Base-by-base conservation (phyloP, 148 eudicot species). In the Tetragonia tetragonoides region DNA sequence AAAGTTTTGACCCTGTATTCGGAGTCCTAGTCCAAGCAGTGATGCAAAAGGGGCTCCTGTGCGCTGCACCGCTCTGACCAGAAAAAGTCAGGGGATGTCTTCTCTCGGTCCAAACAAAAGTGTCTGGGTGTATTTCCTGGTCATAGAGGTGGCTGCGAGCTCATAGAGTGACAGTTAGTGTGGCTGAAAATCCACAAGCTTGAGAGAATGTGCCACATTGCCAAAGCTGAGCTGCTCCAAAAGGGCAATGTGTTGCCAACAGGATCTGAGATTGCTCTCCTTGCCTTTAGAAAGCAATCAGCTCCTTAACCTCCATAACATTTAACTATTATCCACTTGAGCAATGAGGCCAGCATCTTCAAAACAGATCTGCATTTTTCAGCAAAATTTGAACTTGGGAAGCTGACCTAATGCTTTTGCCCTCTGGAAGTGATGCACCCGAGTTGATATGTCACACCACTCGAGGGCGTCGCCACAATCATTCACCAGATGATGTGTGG, bases 201-300 rank as follows among this genome's bases (percentile, higher is more conserved):
- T 59, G 59, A 57, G 49, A 59, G 12, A 62, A 39, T 28, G 40
- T 53, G 10, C 44, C 46, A 60, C 74, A 70, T 21, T 68, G 40
- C 74, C 44, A 24, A 47, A 61, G 57, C 40, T 7, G 38, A 61
- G 68, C 66, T 24, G 42, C 40, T 42, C 46, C 28, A 23, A 59
- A 12, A 39, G 9, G 34, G 20, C 17, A 69, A 0, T 41, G 56
- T 28, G 37, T 34, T 65, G 10, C 34, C 74, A 62, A 49, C 68
- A 10, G 37, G 73, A 76, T 51, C 56, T 28, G 63, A 54, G 28
- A 24, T 57, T 53, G n/a, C 63, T 15, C 12, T 61, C 51, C 65
- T 40, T 44, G 71, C 79, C 73, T 77, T 20, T 28, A 46, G 11
- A 57, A 61, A 77, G 65, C 59, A 70, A 44, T 18, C 12, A 71